Base-by-base conservation (phyloP, 805 yeast species). In the Kodamaea leandrae region DNA sequence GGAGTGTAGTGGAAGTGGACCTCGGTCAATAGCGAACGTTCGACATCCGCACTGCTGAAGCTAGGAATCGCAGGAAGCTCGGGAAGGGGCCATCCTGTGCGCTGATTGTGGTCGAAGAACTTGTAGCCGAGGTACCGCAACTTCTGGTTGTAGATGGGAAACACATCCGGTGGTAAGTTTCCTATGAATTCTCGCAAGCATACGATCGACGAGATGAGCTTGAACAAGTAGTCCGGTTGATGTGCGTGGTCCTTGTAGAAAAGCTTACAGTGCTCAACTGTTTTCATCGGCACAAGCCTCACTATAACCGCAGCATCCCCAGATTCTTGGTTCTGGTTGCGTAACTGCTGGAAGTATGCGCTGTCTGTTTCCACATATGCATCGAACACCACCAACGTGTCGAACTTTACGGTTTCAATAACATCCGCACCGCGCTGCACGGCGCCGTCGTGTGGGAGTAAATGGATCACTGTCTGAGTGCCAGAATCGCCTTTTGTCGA, bases 131-230 rank as follows among this genome's bases (percentile, higher is more conserved):
- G 66, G 52, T 78, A 85, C 5, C 71, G 68, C 48, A 89, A 68
- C 43, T 82, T 76, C 49, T 81, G 82, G 28, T 78, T 69, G 58
- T 83, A 87, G 15, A 86, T 77, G 12, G 93, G 90, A 55, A 85
- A 72, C 36, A 88, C 59, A 53, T 82, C 93, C 0, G 88, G 83
- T 2, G 96, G 93, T 32, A 91, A 59, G 36, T 76, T 76, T 6
- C 98, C 98, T 10, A 84, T 88, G 44, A 82, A 73, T 48, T 85
- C 95, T 52, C 96, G 67, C 38, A 88, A 61, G 21, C 89, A 86
- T 3, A 89, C 96, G 14, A 84, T 74, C 1, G 95, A 88, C 1
- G 96, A 86, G 1, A 90, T 80, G 7, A 84, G 80, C 35, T 79
- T 80, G 47, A 78, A 82, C 32, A 88, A 65, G 49, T 77, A 77